phyloP scores from a whole-genome alignment of 2,329 filamentous ascomycete genomes.

The Davidsoniella eucalypti region DNA sequence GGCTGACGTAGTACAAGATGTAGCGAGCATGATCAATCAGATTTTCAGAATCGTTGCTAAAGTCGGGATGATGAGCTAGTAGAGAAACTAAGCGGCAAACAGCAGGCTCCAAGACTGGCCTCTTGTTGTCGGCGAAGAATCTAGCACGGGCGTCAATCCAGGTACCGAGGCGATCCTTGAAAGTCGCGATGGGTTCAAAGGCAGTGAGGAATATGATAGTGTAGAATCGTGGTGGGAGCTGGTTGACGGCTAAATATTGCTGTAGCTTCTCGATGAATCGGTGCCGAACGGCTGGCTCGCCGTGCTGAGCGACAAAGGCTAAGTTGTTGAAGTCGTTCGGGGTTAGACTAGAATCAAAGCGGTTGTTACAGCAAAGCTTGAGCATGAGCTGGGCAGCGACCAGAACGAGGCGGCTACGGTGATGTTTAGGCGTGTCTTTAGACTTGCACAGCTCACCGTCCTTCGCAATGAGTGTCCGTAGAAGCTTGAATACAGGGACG shows the following conservation, averaged over 20 bases:
- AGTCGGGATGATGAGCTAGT: conserved; percentile 88
- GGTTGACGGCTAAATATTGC: conserved; percentile 67
- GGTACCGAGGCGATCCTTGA: conserved; percentile 62
- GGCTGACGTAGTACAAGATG: conserved; percentile 72
- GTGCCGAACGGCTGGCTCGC: conserved; percentile 53
- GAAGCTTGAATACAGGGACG: conserved; percentile 56
- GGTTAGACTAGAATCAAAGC: conserved; percentile 59
- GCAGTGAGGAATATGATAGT: conserved; percentile 79
- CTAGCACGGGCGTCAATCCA: conserved; percentile 76
- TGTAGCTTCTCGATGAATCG: conserved; percentile 74
- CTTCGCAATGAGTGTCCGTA: conserved; percentile 58
- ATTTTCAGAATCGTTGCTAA: conserved; percentile 47
- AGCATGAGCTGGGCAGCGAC: conserved; percentile 64
- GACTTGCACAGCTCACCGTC: conserved; percentile 68
- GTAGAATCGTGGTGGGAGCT: conserved; percentile 63
- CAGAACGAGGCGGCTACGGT: conserved; percentile 67
- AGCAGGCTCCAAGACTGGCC: conserved; percentile 58
- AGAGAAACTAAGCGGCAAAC: conserved; percentile 74
- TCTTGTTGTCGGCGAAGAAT: conserved; percentile 41
- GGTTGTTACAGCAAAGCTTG: conserved; percentile 65
- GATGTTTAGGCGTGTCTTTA: conserved; percentile 56
- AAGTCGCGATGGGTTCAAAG: conserved; percentile 63
- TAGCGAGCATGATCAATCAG: conserved; percentile 74
- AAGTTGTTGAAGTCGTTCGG: conserved; percentile 65
- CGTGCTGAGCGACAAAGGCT: conserved; percentile 67